Base-by-base conservation (phyloP, 345 rosid genomes). In the Acer yangbiense region DNA sequence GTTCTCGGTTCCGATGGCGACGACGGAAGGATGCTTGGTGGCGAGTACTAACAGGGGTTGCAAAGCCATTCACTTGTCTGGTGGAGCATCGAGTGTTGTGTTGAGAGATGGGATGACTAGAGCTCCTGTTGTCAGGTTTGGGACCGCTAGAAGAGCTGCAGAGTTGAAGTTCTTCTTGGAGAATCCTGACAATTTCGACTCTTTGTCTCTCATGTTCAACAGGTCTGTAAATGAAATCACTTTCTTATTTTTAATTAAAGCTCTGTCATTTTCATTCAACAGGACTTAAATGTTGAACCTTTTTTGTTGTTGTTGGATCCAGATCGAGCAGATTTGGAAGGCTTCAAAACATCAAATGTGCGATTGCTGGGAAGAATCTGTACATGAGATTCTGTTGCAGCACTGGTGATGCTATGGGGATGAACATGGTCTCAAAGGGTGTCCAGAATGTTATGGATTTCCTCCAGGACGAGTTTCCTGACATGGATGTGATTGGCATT, bases 401-500 rank as follows among this genome's bases (percentile, higher is more conserved):
- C 79, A 88, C 95, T 0, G 95, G 93, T 3, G 95, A 89, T 76
- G 95, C 95, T 63, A 91, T 91, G 95, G 93, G 95, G 82, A 91
- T 91, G 95, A 91, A 91, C 85, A 91, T 91, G 95, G 87, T 89
- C 52, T 89, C 95, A 44, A 91, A 91, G 76, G 95, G 92, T 5
- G 93, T 91, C 27, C 95, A 91, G 76, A 91, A 91, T 66, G 90
- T 89, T 44, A 79, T 91, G 78, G 90, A 88, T 65, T 89, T 87
- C 77, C 90, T 89, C 80, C 90, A 86, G 79, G 64, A 17, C 25
- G 91, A 89, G 72, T 91, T 88, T 77, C 84, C 92, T 13, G 95
- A 91, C 83, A 91, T 91, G 92, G 90, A 88, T 80, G 88, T 91
- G 62, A 77, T 89, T 23, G 93, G 93, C 77, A 82, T 91, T 74